Conservation (phyloP, 2,329 filamentous ascomycete species). For the Ophiostoma sp. region DNA sequence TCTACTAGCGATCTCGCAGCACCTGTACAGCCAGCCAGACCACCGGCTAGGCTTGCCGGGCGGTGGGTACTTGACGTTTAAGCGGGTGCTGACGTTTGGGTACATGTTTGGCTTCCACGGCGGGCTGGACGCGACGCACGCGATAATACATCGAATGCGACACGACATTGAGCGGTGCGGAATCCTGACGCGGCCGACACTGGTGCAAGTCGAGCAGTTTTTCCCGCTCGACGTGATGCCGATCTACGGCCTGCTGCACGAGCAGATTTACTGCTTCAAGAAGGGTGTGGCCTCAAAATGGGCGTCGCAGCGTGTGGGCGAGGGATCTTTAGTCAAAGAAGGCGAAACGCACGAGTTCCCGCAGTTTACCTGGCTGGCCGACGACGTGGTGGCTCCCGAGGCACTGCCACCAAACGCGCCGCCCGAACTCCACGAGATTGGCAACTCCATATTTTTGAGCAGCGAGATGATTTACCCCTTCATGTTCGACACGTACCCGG, state of each 20-base stretch:
- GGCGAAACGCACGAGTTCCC: constrained; percentile 35
- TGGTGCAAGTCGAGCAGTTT: constrained; percentile 66
- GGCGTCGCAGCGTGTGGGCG: constrained; percentile 68
- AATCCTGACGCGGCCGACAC: constrained; percentile 70
- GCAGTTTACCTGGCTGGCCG: constrained; percentile 54
- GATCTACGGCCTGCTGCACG: constrained; percentile 84
- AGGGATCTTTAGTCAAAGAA: constrained; percentile 28
- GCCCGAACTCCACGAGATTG: background rate
- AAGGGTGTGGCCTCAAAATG: constrained; percentile 65
- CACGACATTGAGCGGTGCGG: constrained; percentile 74
- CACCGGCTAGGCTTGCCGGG: constrained; percentile 63
- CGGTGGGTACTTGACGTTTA: constrained; percentile 70
- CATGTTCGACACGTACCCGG: constrained; percentile 78
- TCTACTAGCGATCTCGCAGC: constrained; percentile 65
- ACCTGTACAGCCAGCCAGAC: constrained; percentile 60
- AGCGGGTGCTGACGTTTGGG: constrained; percentile 75
- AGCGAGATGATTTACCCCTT: constrained; percentile 91
- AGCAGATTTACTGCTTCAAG: constrained; percentile 80
- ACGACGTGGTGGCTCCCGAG: constrained; percentile 30
- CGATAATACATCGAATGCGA: constrained; percentile 67
- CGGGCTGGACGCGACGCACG: constrained; percentile 73
- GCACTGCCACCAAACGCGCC: constrained; percentile 36
- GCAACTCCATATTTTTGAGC: constrained; percentile 61
- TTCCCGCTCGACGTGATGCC: constrained; percentile 73
- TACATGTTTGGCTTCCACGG: constrained; percentile 77